Percentiles rank a stretch among this genome's conserved stretches.
These are phyloP conservation scores for Gremmenia infestans DNA, from an alignment of 2,329 filamentous ascomycete genomes.

Conservation along the genomic window DNA sequence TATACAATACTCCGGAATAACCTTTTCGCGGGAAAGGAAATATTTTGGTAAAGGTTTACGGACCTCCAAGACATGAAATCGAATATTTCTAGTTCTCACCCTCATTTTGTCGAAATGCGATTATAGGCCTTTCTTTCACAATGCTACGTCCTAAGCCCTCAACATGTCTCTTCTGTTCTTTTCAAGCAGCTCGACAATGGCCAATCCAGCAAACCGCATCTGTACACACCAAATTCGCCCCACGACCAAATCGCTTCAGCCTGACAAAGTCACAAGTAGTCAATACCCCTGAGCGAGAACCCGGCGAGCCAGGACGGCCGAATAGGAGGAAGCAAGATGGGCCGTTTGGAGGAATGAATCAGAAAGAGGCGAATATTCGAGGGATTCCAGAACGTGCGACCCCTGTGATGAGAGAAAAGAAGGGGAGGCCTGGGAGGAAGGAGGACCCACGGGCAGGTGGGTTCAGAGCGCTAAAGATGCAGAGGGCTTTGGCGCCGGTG, in stretches of 20 bases:
- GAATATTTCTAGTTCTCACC: neutral
- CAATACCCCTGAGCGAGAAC: slow-evolving; percentile 8
- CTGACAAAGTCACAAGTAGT: slow-evolving; percentile 23
- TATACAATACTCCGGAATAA: neutral
- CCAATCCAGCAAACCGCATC: slow-evolving; percentile 24
- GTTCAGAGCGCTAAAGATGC: slow-evolving; percentile 87
- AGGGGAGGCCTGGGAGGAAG: slow-evolving; percentile 4
- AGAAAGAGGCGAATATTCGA: slow-evolving; percentile 42
- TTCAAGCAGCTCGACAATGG: slow-evolving; percentile 23
- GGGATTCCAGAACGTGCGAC: slow-evolving; percentile 35
- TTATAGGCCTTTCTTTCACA: neutral
- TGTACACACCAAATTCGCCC: slow-evolving; percentile 19
- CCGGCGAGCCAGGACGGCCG: slow-evolving; percentile 22
- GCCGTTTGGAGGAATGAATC: slow-evolving; percentile 57
- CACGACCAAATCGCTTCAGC: slow-evolving; percentile 25
- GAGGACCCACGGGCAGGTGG: slow-evolving; percentile 37
- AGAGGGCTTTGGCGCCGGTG: slow-evolving; percentile 69
- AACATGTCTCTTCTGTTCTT: slow-evolving; percentile 27
- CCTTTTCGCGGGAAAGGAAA: neutral
- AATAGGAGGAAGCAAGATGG: slow-evolving; percentile 40
- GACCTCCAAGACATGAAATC: neutral
- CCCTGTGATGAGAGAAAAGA: slow-evolving; percentile 10
- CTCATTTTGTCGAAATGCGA: slow-evolving; percentile 3
- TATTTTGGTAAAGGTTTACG: neutral
- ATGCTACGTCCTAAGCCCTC: slow-evolving; percentile 27